phyloP scores from a whole-genome alignment of 805 yeast genomes.

The Saturnispora hagleri region DNA sequence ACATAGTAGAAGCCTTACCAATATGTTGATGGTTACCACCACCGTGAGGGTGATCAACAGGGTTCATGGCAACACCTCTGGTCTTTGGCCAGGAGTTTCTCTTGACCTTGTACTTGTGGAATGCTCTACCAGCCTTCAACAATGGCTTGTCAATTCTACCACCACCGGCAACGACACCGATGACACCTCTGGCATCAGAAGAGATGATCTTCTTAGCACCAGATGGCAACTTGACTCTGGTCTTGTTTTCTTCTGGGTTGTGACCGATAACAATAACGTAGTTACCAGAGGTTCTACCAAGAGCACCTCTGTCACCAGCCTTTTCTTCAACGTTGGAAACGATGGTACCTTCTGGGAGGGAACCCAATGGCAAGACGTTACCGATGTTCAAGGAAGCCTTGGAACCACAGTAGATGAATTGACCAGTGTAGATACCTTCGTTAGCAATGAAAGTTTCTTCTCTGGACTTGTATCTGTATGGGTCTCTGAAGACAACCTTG shows the following conservation, averaged over 20 bases:
- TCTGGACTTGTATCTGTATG: constrained; percentile 96
- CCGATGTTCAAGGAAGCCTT: constrained; percentile 95
- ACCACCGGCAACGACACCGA: constrained; percentile 99
- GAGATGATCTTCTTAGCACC: constrained; percentile 97
- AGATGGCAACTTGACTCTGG: constrained; percentile 98
- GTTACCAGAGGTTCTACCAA: constrained; percentile 99
- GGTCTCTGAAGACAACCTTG: constrained; percentile 97
- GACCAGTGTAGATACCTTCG: constrained; percentile 99
- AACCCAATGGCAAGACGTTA: constrained; percentile 92
- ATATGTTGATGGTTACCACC: constrained; percentile 99
- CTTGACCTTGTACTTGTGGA: constrained; percentile 99
- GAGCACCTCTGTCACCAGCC: constrained; percentile 99
- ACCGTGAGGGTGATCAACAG: constrained; percentile 99
- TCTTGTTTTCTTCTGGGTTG: constrained; percentile 98
- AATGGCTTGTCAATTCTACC: constrained; percentile 99
- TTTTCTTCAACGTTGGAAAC: constrained; percentile 97
- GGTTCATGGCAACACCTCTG: constrained; percentile 99
- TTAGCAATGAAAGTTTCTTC: constrained; percentile 98
- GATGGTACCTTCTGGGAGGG: constrained; percentile 99
- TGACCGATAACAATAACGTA: constrained; percentile 98
- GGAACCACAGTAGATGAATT: constrained; percentile 97
- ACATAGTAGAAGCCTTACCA: constrained; percentile 99
- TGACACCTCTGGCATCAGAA: constrained; percentile 97
- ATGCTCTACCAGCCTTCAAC: constrained; percentile 99
- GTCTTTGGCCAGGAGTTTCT: constrained; percentile 99